Conservation (phyloP, 495 filamentous ascomycete genomes). For the Aspergillus hancockii region DNA sequence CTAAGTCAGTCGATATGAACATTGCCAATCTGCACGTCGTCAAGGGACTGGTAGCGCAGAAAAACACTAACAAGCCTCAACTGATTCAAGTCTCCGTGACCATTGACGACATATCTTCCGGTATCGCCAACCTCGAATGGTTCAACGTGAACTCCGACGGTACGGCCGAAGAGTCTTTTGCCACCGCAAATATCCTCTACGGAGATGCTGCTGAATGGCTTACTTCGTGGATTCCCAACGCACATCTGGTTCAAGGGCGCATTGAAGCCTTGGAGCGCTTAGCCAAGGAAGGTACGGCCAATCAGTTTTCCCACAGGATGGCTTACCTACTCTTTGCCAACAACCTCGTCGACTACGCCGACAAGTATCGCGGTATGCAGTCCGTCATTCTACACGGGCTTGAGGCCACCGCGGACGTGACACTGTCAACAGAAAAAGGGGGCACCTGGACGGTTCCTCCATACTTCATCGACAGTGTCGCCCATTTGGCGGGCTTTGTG, state of each 20-base stretch:
- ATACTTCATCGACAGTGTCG: slow-evolving; percentile 53
- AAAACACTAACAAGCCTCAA: slow-evolving; percentile 29
- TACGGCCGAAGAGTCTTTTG: slow-evolving; percentile 27
- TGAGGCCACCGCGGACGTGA: slow-evolving; percentile 42
- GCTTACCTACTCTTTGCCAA: slow-evolving; percentile 28
- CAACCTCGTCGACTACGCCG: slow-evolving; percentile 37
- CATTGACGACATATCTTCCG: slow-evolving; percentile 23
- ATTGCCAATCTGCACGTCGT: slow-evolving; percentile 26
- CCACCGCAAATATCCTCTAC: slow-evolving; percentile 20
- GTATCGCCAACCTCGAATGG: slow-evolving; percentile 31
- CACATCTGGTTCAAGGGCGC: slow-evolving; percentile 57
- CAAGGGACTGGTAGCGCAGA: slow-evolving; percentile 27
- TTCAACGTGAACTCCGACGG: slow-evolving; percentile 23
- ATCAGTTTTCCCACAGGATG: slow-evolving; percentile 19
- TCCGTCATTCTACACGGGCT: slow-evolving; percentile 36
- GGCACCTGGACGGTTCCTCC: slow-evolving; percentile 13
- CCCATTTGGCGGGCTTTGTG: slow-evolving; percentile 56
- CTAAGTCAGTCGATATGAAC: slow-evolving; percentile 25
- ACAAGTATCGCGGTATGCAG: slow-evolving; percentile 40
- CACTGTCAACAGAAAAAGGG: slow-evolving; percentile 22
- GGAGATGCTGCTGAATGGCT: slow-evolving; percentile 23
- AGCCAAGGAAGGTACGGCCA: slow-evolving; percentile 23
- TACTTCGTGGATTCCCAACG: slow-evolving; percentile 30
- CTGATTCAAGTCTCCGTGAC: slow-evolving; percentile 32
- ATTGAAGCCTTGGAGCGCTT: slow-evolving; percentile 47